Evolutionary conservation across 2,329 filamentous ascomycete species (phyloP), one percentile per base, ranked within the genome.

Genomic region (Aureobasidium sp.): DNA sequence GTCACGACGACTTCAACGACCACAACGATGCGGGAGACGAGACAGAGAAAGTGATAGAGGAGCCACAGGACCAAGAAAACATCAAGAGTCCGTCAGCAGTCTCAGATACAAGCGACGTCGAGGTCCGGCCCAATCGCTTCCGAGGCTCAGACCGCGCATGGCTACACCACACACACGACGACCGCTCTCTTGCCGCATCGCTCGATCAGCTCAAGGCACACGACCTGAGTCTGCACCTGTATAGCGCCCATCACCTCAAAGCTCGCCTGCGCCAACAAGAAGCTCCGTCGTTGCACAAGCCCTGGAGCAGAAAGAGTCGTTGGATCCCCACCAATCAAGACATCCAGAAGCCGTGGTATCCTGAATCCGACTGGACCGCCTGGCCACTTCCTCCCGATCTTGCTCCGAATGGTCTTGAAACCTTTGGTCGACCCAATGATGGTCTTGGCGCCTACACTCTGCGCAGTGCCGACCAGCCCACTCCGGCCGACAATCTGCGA

Each of bases 211-310:
- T 85, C 17, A 79, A 83, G 39, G 82, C 87, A 42, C 78, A 81
- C 59, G 87, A 97, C 70, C 76, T 97, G 12, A 79, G 84, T 0
- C 75, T 86, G 48, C 92, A 96, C 75, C 77, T 97, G 5, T 96
- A 90, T 75, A 90, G 94, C 72, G 81, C 87, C 0, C 87, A 88
- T 74, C 82, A 82, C 39, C 76, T 95, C 60, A 91, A 87, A 72
- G 75, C 76, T 39, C 76, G 80, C n/a, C 53, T 67, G 9, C 67
- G 66, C 27, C 63, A 67, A 29, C 54, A 42, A 12, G 19, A 66
- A 15, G 15, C 27, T n/a, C 40, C 53, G 1, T 33, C 53, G 5
- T 29, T 53, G 11, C n/a, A 64, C 3, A 66, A 60, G 61, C 62
- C 67, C 50, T 77, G 74, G 75, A 72, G 73, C 62, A 76, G 67